A percentile compares a stretch with the other conserved stretches of the same genome.
Evolutionary conservation across 495 filamentous ascomycete genomes (phyloP).

Genomic region (Aspergillus indologenus): DNA sequence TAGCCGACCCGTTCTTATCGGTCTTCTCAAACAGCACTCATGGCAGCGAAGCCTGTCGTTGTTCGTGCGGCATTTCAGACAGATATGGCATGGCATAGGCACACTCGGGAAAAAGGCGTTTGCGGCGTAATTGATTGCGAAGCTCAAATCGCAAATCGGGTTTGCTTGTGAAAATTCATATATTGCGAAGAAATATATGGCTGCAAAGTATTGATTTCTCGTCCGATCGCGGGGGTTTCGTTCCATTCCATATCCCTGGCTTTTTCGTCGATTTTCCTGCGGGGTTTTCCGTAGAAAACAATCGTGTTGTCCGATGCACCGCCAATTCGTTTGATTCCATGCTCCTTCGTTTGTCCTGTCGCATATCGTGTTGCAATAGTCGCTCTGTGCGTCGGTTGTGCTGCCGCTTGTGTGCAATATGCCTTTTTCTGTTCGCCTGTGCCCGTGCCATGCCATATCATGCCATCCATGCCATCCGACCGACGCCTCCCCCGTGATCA

Average conservation of each 20-base stretch:
- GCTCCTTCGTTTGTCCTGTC: background rate
- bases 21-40: background rate
- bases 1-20: constrained; percentile 4
- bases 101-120: background rate
- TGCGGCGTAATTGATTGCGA: too few relatives aligned
- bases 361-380: background rate
- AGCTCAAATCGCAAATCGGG: background rate
- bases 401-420: background rate
- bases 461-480: constrained; percentile 15
- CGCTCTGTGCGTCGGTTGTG: background rate
- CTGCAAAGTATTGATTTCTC: background rate
- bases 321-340: background rate
- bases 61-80: background rate
- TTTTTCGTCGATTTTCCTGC: background rate
- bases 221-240: background rate
- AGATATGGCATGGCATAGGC: background rate
- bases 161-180: background rate
- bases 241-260: background rate
- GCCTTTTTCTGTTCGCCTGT: background rate
- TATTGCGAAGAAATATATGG: background rate
- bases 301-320: background rate
- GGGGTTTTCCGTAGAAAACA: background rate
- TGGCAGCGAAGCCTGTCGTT: background rate
- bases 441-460: constrained; percentile 12
- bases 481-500: constrained; percentile 15